Evolutionary conservation across 1,284 basidiomycete genomes (phyloP).

Genomic region (Sanghuangporus baumii): DNA sequence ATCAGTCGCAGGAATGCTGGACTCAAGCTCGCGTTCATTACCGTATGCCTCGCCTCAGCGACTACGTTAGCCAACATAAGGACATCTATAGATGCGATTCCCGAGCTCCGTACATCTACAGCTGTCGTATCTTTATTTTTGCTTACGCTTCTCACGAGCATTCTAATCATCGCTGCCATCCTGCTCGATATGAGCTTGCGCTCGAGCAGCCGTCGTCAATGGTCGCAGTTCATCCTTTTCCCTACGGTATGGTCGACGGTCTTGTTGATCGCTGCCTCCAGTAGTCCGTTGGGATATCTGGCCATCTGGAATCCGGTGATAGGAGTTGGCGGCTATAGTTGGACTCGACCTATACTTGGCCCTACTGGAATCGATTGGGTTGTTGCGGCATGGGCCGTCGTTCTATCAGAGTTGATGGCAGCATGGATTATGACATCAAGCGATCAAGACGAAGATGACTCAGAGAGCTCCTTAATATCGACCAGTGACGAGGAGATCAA

Average conservation of each 20-base stretch:
- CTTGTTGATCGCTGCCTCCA: constrained; percentile 46
- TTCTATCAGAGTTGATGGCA: constrained; percentile 48
- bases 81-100: constrained; percentile 51
- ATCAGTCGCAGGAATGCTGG: not conserved
- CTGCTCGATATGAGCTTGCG: constrained; percentile 32
- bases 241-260: constrained; percentile 62
- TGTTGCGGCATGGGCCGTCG: constrained; percentile 61
- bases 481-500: not conserved
- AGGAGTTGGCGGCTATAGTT: constrained; percentile 49
- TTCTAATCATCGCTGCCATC: constrained; percentile 35
- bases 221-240: constrained; percentile 49
- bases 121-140: constrained; percentile 37
- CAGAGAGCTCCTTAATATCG: constrained; percentile 15
- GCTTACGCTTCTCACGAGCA: constrained; percentile 39
- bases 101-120: constrained; percentile 37
- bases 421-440: constrained; percentile 51
- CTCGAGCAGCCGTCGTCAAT: constrained; percentile 27
- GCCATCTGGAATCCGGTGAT: constrained; percentile 60
- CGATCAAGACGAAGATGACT: constrained; percentile 21
- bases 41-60: constrained; percentile 30
- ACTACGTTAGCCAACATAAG: constrained; percentile 41
- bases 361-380: constrained; percentile 62
- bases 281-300: constrained; percentile 63
- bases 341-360: constrained; percentile 55
- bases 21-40: constrained; percentile 31